Evolutionary conservation across 1,284 basidiomycete genomes (phyloP).

Genomic region (Pseudozyma thailandica): DNA sequence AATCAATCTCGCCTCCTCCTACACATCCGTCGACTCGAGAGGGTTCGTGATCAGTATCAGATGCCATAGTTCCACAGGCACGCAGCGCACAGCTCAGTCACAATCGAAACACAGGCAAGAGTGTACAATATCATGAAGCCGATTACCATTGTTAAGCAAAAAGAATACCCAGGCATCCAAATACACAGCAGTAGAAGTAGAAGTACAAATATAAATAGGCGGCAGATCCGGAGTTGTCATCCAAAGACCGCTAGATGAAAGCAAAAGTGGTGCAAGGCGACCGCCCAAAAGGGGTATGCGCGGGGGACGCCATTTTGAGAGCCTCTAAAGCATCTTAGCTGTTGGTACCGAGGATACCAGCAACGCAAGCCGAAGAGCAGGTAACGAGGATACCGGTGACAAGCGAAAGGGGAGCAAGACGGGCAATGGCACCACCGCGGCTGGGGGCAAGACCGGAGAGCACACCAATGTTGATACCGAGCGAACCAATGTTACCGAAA

Average conservation of each 20-base stretch:
- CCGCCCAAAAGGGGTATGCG: constrained; percentile 25
- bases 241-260: neutral
- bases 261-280: constrained; percentile 5
- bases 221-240: too few species aligned
- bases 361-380: constrained; percentile 69
- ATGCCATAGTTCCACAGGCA: too few species aligned
- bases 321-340: constrained; percentile 1
- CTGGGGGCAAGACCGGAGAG: constrained; percentile 84
- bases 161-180: constrained; percentile 32
- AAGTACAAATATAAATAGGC: constrained; percentile 29
- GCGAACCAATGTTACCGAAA: constrained; percentile 80
- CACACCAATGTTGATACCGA: constrained; percentile 91
- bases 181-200: constrained; percentile 25
- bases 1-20: too few species aligned
- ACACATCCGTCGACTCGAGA: too few species aligned
- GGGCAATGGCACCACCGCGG: constrained; percentile 77
- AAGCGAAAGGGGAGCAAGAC: constrained; percentile 76
- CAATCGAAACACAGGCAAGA: neutral
- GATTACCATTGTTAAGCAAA: constrained; percentile 14
- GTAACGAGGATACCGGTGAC: constrained; percentile 68
- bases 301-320: neutral
- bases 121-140: constrained; percentile 1
- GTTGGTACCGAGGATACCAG: constrained; percentile 64
- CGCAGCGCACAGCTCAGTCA: too few species aligned
- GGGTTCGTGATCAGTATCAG: too few species aligned